These are phyloP conservation scores for Lentinula raphanica DNA, from an alignment of 768 basidiomycete species.

Conservation along the genomic window DNA sequence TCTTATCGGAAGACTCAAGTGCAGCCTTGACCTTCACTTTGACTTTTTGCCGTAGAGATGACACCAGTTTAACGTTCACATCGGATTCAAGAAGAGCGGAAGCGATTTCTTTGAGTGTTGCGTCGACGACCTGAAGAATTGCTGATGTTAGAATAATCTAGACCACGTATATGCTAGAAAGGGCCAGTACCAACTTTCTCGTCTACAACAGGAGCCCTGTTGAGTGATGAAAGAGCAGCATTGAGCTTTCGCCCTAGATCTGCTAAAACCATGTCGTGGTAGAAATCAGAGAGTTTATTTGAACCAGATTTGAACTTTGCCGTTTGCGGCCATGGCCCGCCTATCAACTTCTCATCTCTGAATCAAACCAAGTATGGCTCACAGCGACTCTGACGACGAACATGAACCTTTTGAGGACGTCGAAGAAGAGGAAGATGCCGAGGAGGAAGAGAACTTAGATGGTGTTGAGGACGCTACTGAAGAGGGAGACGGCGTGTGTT, in stretches of 20 bases:
- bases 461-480: constrained; percentile 61
- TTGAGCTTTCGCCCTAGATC: constrained; percentile 94
- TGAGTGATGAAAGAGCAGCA: constrained; percentile 86
- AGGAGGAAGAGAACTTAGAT: constrained; percentile 50
- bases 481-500: constrained; percentile 69
- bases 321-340: neutral
- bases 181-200: constrained; percentile 61
- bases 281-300: constrained; percentile 6
- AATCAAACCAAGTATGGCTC: constrained; percentile 32
- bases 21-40: constrained; percentile 84
- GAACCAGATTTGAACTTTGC: neutral
- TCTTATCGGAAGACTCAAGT: constrained; percentile 66
- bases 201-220: constrained; percentile 80
- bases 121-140: constrained; percentile 75
- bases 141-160: constrained; percentile 4
- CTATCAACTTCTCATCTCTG: neutral
- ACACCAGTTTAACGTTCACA: constrained; percentile 96
- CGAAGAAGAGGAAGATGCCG: constrained; percentile 46
- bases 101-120: constrained; percentile 90
- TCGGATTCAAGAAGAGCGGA: constrained; percentile 92
- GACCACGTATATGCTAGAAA: neutral
- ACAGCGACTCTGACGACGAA: constrained; percentile 62
- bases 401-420: constrained; percentile 44
- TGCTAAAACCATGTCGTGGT: constrained; percentile 80
- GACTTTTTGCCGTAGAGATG: constrained; percentile 81